Evolutionary conservation across 1,139 yeast genomes (phyloP).

Genomic region (Geotrichum australiense): DNA sequence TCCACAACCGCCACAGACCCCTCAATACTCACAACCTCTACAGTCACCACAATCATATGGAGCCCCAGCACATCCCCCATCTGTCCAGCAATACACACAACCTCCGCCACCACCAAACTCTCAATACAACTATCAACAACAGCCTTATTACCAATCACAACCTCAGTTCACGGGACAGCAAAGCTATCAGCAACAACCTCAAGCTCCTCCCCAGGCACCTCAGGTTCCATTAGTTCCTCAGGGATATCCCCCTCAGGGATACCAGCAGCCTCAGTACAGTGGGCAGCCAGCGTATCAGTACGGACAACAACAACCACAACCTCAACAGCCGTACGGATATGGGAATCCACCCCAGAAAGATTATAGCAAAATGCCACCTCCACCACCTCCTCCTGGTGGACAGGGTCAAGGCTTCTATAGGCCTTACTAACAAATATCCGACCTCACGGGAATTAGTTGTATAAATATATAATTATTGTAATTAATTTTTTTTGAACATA

Average conservation of each 20-base stretch:
- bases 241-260: conserved; percentile 14
- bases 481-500: too few relatives aligned
- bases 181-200: conserved; percentile 11
- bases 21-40: conserved; percentile 9
- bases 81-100: conserved; percentile 16
- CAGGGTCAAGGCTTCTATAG: conserved; percentile 12
- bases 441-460: too few relatives aligned
- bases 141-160: too few relatives aligned
- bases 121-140: not conserved
- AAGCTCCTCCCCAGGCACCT: conserved; percentile 16
- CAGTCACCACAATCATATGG: conserved; percentile 18
- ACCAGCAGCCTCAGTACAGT: conserved; percentile 7
- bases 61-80: conserved; percentile 16
- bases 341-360: conserved; percentile 36
- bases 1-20: conserved; percentile 11
- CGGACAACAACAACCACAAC: conserved; percentile 13
- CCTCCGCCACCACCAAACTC: conserved; percentile 11
- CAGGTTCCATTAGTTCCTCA: conserved; percentile 17
- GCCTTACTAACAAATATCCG: conserved; percentile 6
- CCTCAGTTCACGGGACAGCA: too few relatives aligned
- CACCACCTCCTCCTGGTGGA: conserved; percentile 13
- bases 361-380: conserved; percentile 17
- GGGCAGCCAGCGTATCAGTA: conserved; percentile 3
- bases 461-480: too few relatives aligned
- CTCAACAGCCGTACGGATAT: conserved; percentile 34